Base-by-base conservation (phyloP, 108 stramenopile genomes). In the Fistulifera solaris region DNA sequence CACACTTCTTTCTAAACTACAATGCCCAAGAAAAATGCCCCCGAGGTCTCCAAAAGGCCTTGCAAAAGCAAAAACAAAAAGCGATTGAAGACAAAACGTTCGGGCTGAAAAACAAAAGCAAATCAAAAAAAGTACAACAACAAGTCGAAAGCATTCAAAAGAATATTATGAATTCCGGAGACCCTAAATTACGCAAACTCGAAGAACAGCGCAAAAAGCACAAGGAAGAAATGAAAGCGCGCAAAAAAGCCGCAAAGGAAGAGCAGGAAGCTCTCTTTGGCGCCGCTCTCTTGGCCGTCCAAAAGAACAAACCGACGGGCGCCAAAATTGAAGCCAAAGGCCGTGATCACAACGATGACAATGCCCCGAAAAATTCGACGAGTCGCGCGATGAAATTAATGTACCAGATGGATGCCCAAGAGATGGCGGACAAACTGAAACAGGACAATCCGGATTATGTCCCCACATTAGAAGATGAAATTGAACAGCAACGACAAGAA, bases 401-500 rank as follows among this genome's bases (percentile, higher is more conserved):
- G 92, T 89, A 66, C 27, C 83, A 87, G 65, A 81, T 83, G 79
- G 81, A 83, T 58, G 81, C 91, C 1, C 58, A 86, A 58, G 92
- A 94, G 72, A 85, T 94, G 88, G 81, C 79, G 50, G 84, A 84
- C 15, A 73, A 63, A 63, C 57, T 89, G 17, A 77, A 63, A 58
- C 85, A 89, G 59, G 92, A 94, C 71, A 76, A 78, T 72, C 92
- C 92, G 11, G 88, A 94, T 57, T 94, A 94, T 63, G 88, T 94
- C 1, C 84, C 84, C 21, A 89, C 92, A 0, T 45, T 94, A 11
- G 92, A 94, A 77, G 92, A 94, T 53, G 60, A 81, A 40, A 83
- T 94, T 38, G 92, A 94, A 68, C 48, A 74, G 4, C 70, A 89
- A 69, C 81, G 92, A 59, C 92, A 94, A 59, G 66, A 75, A 54